Evolutionary conservation across 2,329 filamentous ascomycete species (phyloP).

Genomic region (Trichophyton rubrum): DNA sequence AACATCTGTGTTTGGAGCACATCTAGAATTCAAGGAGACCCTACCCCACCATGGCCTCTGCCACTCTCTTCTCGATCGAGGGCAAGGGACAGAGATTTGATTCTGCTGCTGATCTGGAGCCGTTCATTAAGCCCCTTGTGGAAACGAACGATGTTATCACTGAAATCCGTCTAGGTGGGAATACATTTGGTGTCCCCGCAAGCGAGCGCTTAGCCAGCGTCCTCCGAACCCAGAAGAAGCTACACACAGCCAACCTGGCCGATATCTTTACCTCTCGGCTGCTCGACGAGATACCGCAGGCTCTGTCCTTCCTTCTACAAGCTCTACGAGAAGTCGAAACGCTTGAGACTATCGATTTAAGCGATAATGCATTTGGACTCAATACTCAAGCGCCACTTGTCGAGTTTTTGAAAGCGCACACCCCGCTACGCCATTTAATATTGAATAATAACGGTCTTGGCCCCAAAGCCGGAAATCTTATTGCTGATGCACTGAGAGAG

Average conservation of each 20-base stretch:
- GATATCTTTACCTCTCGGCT: constrained; percentile 96
- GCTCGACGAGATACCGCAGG: constrained; percentile 83
- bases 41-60: constrained; percentile 39
- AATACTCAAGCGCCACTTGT: constrained; percentile 90
- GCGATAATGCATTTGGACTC: constrained; percentile 94
- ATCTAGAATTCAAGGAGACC: background rate
- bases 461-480: constrained; percentile 74
- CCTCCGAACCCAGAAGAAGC: constrained; percentile 67
- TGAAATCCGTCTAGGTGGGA: constrained; percentile 76
- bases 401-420: constrained; percentile 77
- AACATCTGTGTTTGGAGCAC: background rate
- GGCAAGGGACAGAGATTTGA: constrained; percentile 88
- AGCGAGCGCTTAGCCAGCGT: constrained; percentile 75
- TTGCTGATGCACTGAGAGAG: constrained; percentile 74
- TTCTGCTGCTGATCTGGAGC: constrained; percentile 71
- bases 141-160: constrained; percentile 58
- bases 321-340: constrained; percentile 75
- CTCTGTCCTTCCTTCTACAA: constrained; percentile 71
- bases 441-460: constrained; percentile 98
- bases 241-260: constrained; percentile 75
- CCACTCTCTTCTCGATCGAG: constrained; percentile 65
- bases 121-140: constrained; percentile 64
- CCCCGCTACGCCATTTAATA: constrained; percentile 83
- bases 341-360: constrained; percentile 84
- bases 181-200: constrained; percentile 82